Evolutionary conservation across 371 early-diverging fungal genomes (phyloP), one percentile per base, ranked within the genome.

Genomic region (Mucor lusitanicus): DNA sequence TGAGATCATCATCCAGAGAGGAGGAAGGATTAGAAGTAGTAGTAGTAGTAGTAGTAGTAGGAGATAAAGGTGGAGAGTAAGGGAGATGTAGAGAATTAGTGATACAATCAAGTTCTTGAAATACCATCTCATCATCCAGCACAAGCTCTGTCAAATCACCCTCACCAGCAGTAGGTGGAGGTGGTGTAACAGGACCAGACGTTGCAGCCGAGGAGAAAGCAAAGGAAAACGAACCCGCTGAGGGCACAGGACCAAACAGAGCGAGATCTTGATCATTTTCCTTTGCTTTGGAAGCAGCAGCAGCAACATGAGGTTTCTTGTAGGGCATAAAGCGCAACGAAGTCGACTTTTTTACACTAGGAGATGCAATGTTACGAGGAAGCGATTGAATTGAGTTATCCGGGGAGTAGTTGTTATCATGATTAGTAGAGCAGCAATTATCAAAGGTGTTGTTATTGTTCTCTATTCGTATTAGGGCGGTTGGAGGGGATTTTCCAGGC

Each of bases 401-500:
- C 70, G 70, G 70, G 58, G 27, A 13, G 44, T 56, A 32, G 30
- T 63, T 35, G 39, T 64, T 64, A 30, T 63, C 63, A 13, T 23
- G 17, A 59, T 53, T 59, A 39, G 44, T 37, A 64, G 59, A 33
- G 54, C 61, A 61, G 61, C 59, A 25, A 7, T 62, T 12, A n/a
- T 33, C 35, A 27, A 15, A 23, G 25, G 3, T 39, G 42, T 6
- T 59, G 53, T 50, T 32, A 9, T 42, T 25, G 7, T 33, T 61
- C n/a, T 61, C 40, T 39, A 40, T 44, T 39, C 19, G 39, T 53
- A 27, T 65, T 65, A 70, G 28, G 70, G 70, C 58, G 70, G 70
- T 39, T 70, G 65, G n/a, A 70, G 65, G 56, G 25, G 28, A 27
- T 35, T 56, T 32, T 37, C 61, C 65, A 55, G 62, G 56, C 25